Percentiles rank a stretch among this genome's conserved stretches.
Conservation (phyloP, 228 moss, liverwort and hornwort genomes). For the Sphagnum fallax region DNA sequence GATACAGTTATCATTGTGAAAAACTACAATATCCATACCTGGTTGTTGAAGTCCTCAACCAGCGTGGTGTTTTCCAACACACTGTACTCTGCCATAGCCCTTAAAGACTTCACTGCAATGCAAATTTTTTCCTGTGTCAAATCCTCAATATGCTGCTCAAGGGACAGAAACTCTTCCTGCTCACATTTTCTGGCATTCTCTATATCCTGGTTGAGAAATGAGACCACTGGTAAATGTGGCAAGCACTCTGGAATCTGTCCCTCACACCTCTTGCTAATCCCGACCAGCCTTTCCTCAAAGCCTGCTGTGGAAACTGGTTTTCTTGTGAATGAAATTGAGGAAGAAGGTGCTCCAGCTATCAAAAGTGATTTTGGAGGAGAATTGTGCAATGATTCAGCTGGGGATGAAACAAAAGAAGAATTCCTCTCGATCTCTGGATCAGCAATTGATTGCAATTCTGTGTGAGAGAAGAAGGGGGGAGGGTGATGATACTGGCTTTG, state of each 20-base stretch:
- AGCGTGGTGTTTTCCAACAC: conserved; percentile 74
- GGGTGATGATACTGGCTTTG: not conserved
- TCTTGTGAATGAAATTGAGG: not conserved
- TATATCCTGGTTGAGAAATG: not conserved
- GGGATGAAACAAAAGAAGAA: not conserved
- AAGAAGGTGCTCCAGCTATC: not conserved
- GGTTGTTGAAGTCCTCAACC: conserved; percentile 78
- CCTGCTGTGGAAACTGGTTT: not conserved
- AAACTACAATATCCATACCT: conserved; percentile 29
- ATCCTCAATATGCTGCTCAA: conserved; percentile 97
- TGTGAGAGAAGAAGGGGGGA: not conserved
- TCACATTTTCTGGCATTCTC: conserved; percentile 20
- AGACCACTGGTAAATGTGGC: not conserved
- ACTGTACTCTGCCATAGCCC: conserved; percentile 65
- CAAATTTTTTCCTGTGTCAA: conserved; percentile 90
- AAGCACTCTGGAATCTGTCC: not conserved
- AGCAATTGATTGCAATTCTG: not conserved
- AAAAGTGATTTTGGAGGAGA: not conserved
- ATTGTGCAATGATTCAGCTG: not conserved
- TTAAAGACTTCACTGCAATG: conserved; percentile 38
- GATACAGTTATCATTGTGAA: not conserved
- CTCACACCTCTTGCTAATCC: not conserved
- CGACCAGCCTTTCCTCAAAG: not conserved
- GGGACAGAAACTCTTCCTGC: conserved; percentile 41
- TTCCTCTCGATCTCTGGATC: not conserved